phyloP scores from a whole-genome alignment of 2,329 filamentous ascomycete genomes.

The Fusarium chlamydosporum region DNA sequence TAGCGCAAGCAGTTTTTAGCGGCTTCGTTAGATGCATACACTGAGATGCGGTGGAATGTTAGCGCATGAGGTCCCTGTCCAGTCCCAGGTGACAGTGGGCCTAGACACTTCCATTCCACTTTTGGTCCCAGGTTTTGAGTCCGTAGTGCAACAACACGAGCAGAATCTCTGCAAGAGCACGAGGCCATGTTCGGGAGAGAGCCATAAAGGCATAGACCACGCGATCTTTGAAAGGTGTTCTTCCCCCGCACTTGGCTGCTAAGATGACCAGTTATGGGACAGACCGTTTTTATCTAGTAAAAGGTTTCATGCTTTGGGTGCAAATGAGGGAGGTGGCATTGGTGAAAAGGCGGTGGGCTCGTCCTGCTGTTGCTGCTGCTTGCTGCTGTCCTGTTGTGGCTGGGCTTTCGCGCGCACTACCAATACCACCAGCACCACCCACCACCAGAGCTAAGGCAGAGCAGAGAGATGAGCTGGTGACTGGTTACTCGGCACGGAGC shows the following conservation, averaged over 20 bases:
- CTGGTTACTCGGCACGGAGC: constrained; percentile 31
- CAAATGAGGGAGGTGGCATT: constrained; percentile 22
- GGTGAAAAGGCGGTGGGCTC: constrained; percentile 42
- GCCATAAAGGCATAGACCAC: constrained; percentile 15
- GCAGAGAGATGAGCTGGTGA: constrained; percentile 29
- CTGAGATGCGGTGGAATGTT: constrained; percentile 24
- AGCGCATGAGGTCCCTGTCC: constrained; percentile 21
- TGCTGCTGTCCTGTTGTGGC: constrained; percentile 16
- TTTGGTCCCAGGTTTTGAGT: constrained; percentile 14
- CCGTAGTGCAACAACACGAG: constrained; percentile 23
- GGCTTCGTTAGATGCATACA: constrained; percentile 53
- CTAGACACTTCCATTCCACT: constrained; percentile 37
- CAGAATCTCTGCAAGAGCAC: constrained; percentile 26
- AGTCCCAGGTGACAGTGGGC: constrained; percentile 18
- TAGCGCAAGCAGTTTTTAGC: constrained; percentile 49
- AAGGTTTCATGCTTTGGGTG: constrained; percentile 7
- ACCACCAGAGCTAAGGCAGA: constrained; percentile 25
- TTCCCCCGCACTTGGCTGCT: constrained; percentile 28
- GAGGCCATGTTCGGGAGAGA: constrained; percentile 21
- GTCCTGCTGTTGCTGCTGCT: constrained; percentile 11
- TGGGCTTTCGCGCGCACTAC: constrained; percentile 32
- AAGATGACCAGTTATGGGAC: not conserved
- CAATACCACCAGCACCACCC: constrained; percentile 6
- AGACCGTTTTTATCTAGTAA: constrained; percentile 1
- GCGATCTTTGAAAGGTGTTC: constrained; percentile 6